Percentiles rank a stretch among this genome's conserved stretches.
phyloP scores from a whole-genome alignment of 108 stramenopile genomes.

The Pelagomonas calceolata region DNA sequence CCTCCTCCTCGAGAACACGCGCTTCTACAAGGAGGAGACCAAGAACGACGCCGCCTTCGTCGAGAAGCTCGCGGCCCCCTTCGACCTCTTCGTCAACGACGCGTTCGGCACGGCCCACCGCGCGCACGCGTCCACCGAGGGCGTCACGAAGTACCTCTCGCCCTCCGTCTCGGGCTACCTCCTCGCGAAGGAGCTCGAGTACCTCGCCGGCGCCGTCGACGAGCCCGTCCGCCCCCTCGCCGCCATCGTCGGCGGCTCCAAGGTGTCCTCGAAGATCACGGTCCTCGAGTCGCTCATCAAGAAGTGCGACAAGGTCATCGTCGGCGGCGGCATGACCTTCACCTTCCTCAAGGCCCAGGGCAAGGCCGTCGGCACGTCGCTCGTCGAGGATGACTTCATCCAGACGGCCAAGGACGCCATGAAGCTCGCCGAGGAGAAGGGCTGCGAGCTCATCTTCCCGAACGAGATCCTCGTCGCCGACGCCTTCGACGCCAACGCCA shows the following conservation, averaged over 20 bases:
- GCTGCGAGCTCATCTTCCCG: conserved; percentile 72
- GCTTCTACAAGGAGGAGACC: conserved; percentile 95
- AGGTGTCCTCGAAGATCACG: conserved; percentile 98
- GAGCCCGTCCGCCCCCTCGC: conserved; percentile 95
- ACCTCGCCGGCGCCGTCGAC: conserved; percentile 88
- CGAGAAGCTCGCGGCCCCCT: conserved; percentile 79
- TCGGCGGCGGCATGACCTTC: conserved; percentile 99
- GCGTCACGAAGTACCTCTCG: conserved; percentile 85
- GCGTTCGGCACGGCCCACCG: conserved; percentile 99
- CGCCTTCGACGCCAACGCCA: conserved; percentile 74
- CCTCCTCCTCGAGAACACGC: conserved; percentile 96
- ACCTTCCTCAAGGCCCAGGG: conserved; percentile 99
- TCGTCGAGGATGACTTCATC: conserved; percentile 93
- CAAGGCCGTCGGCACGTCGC: conserved; percentile 70
- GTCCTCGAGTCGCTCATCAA: conserved; percentile 97
- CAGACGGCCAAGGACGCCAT: conserved; percentile 91
- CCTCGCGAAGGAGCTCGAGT: conserved; percentile 96
- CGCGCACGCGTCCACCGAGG: conserved; percentile 98
- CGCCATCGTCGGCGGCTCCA: conserved; percentile 99
- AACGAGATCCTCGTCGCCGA: conserved; percentile 86
- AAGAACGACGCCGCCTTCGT: conserved; percentile 84
- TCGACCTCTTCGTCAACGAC: conserved; percentile 94
- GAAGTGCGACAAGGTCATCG: conserved; percentile 95
- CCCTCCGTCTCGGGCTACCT: conserved; percentile 83
- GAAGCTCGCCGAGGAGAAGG: conserved; percentile 69